Base-by-base conservation (phyloP, 495 filamentous ascomycete species). In the Bacidia rubella region DNA sequence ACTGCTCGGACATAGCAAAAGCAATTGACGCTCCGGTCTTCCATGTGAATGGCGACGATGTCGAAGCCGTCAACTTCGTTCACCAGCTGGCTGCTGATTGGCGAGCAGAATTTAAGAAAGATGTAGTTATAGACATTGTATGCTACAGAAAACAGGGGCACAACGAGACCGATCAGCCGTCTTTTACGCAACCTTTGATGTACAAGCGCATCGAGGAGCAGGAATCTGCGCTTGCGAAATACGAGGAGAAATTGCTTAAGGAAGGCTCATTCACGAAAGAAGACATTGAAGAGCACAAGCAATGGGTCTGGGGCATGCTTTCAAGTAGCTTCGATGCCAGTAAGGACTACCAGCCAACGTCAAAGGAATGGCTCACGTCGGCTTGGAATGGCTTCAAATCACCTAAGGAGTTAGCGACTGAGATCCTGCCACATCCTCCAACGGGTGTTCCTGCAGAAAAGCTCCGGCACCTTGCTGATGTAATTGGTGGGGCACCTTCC, bases 311-410 rank as follows among this genome's bases (percentile, higher is more conserved):
- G 92, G 87, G 86, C 57, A 97, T 97, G 90, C 73, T 98, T 42
- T 87, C 90, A 62, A 89, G 95, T 65, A 95, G 87, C 73, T 98
- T 97, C 68, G 77, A 88, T 57, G 85, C 90, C 65, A 93, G 87
- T 70, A 96, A 88, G 71, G 90, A 98, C 63, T 98, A 98, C 67
- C 85, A 94, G 70, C 88, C 92, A 20, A 90, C 84, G 39, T 81
- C 90, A 53, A 95, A 95, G 70, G 92, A 98, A 69, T 98, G 92
- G 92, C 80, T 95, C 57, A 95, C 92, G 4, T 94, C 88, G 47
- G 93, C 92, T 52, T 98, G 92, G 92, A 94, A 98, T 70, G 90
- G 83, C 53, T 98, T 98, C 80, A 97, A 96, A 75, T 92, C 88
- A 26, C 92, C 92, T 61, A 98, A 96, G 72, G 92, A 98, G 70